Evolutionary conservation across 257 asterid genomes (phyloP), one percentile per base, ranked within the genome.

Genomic region (Forsythia viridissima): DNA sequence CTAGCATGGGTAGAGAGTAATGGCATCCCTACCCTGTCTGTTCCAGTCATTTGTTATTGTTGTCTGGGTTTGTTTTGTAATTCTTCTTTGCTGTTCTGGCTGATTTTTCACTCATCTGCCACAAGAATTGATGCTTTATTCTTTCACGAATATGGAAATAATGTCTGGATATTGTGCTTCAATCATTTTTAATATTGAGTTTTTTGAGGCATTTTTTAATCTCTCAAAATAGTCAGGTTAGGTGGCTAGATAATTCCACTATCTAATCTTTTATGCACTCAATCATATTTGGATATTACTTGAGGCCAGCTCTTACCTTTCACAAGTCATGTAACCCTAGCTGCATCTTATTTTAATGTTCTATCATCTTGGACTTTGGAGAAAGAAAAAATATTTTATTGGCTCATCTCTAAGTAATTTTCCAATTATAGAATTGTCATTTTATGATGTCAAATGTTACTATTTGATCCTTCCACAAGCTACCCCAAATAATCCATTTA

Each of bases 11-110:
- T 71, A 48, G 70, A 68, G 57, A 66, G 21, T 51, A 40, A 70
- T 75, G 68, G 37, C 80, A 70, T 75, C 74, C 70, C 44, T 43
- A 42, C 74, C 74, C 61, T 41, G 40, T 67, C 48, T 10, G 30
- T n/a, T 37, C 36, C 52, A 73, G 48, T 81, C 63, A 55, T 34
- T 52, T 79, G 65, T 70, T 40, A 18, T 51, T 30, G 34, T 30
- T 30, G 34, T 30, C 20, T 57, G 12, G 40, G 42, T 61, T 75
- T 61, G 36, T 61, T 65, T 21, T 74, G 4, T 57, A 44, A 57
- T 73, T 38, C 40, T 12, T 38, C 3, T 66, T 44, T 66, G 37
- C 68, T 52, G 66, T 57, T 72, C 52, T 55, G 16, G 51, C 46
- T 36, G 70, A 65, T 30, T 24, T 61, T 21, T 61, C 69, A 61